These are phyloP conservation scores for Triticum timopheevii DNA, from an alignment of 176 grass and related monocot genomes.

Conservation along the genomic window DNA sequence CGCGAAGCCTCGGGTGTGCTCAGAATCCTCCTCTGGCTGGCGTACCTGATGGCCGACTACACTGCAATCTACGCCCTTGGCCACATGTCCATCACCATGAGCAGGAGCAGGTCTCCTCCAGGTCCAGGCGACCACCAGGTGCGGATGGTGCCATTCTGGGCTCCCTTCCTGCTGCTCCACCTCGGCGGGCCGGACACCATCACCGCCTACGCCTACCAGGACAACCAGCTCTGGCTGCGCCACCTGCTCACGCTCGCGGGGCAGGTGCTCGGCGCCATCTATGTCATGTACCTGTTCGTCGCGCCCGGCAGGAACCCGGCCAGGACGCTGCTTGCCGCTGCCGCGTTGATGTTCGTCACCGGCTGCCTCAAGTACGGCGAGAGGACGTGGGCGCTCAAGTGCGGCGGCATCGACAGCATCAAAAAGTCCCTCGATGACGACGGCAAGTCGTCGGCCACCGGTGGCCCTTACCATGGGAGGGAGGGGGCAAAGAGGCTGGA, in stretches of 20 bases:
- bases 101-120: background rate
- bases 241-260: slow-evolving; percentile 13
- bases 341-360: background rate
- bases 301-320: background rate
- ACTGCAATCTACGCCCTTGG: slow-evolving; percentile 46
- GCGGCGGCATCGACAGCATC: slow-evolving; percentile 9
- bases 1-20: background rate
- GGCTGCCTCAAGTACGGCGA: slow-evolving; percentile 21
- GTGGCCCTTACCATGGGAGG: background rate
- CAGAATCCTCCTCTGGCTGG: slow-evolving; percentile 25
- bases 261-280: background rate
- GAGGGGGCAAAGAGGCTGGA: background rate
- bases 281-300: background rate
- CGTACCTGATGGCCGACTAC: slow-evolving; percentile 42
- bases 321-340: background rate
- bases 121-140: background rate
- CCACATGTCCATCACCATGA: slow-evolving; percentile 5
- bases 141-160: slow-evolving; percentile 21
- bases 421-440: background rate
- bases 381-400: slow-evolving; percentile 14
- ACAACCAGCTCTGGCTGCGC: slow-evolving; percentile 34
- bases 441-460: background rate
- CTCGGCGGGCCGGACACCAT: slow-evolving; percentile 54
- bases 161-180: slow-evolving; percentile 47
- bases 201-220: slow-evolving; percentile 40